Conservation (phyloP, 106 monocot genomes). For the Acorus gramineus region DNA sequence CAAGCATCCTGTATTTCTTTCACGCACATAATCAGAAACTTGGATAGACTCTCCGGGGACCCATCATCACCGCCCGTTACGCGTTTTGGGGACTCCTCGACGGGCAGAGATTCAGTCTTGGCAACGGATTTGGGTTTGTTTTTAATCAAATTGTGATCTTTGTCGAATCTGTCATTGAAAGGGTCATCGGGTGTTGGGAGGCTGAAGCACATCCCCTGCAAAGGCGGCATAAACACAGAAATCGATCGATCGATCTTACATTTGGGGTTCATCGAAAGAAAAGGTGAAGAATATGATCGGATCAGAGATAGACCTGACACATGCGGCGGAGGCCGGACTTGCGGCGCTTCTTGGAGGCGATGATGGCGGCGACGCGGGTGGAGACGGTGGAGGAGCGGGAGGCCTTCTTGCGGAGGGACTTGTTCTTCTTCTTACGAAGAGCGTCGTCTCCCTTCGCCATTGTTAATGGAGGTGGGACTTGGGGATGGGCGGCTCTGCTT, state of each 20-base stretch:
- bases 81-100: no score
- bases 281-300: background rate
- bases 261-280: background rate
- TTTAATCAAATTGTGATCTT: no score
- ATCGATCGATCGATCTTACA: background rate
- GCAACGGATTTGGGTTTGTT: conserved; percentile 14
- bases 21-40: conserved; percentile 66
- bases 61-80: background rate
- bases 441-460: conserved; percentile 94
- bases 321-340: conserved; percentile 75
- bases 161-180: conserved; percentile 61
- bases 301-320: conserved; percentile 46
- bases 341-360: conserved; percentile 77
- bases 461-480: no score
- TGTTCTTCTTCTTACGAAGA: conserved; percentile 53
- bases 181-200: conserved; percentile 82
- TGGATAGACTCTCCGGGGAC: conserved; percentile 26
- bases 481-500: no score
- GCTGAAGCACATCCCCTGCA: conserved; percentile 86
- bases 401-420: conserved; percentile 41
- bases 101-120: background rate
- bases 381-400: conserved; percentile 45
- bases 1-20: conserved; percentile 54
- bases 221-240: background rate
- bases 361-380: conserved; percentile 61